Base-by-base conservation (phyloP, 192 early-diverging fungal species). In the Funneliformis geosporum region DNA sequence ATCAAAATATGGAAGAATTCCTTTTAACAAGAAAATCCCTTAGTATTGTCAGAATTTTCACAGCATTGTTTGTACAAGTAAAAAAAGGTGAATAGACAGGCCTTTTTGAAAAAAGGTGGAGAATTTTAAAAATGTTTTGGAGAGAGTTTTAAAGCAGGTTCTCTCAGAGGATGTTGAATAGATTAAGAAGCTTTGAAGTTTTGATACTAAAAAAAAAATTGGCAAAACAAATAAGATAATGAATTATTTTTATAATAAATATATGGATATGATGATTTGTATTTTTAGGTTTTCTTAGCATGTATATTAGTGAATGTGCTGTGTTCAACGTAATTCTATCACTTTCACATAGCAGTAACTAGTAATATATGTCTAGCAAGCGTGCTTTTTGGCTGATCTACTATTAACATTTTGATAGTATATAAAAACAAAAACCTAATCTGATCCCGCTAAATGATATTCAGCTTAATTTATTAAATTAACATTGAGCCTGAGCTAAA, bases 271-370 rank as follows among this genome's bases (percentile, higher is more conserved):
- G 61, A 62, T 62, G 61, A 25, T 16, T 5, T 62, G 27, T 18
- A 11, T 71, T 38, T 71, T 71, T 71, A 71, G 69, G 69, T 71
- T 71, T 71, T 39, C n/a, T 39, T 62, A 62, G 61, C 8, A 71
- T 62, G 0, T n/a, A n/a, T n/a, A n/a, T n/a, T n/a, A n/a, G n/a
- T n/a, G n/a, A n/a, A n/a, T n/a, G n/a, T n/a, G n/a, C n/a, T n/a
- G n/a, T n/a, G n/a, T n/a, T n/a, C n/a, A n/a, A n/a, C n/a, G n/a
- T n/a, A n/a, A n/a, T n/a, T n/a, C n/a, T n/a, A n/a, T n/a, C n/a
- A n/a, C n/a, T n/a, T n/a, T n/a, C n/a, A n/a, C n/a, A n/a, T n/a
- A n/a, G n/a, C n/a, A n/a, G n/a, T n/a, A n/a, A n/a, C n/a, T n/a
- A n/a, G n/a, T n/a, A n/a, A n/a, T n/a, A n/a, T n/a, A n/a, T n/a